Evolutionary conservation across 179 eudicot species (phyloP), one percentile per base, ranked within the genome.

Genomic region (Pouteria campechiana): DNA sequence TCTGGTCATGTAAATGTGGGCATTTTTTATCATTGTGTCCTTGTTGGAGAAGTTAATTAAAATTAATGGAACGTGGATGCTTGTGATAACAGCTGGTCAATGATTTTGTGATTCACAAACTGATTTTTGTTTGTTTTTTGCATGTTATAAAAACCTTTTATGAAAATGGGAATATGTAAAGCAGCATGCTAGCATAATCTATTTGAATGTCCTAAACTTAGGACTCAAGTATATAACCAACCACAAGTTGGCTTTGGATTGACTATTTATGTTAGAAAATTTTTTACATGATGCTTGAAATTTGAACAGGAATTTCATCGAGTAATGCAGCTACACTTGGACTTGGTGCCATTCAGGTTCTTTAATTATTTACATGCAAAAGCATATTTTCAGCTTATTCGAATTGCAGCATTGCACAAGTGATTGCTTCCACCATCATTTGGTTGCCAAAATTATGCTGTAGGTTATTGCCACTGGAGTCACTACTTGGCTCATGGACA

Each of bases 401-500:
- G 10, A 22, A 14, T 40, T 31, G 7, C 9, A 6, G 32, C 41
- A 15, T 14, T 52, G 11, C 21, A 31, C 5, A 8, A 23, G 32
- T 27, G 20, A 16, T 14, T 18, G 8, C n/a, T 20, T 19, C 3
- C 35, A 27, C 9, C 23, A 19, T 45, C 29, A 15, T 37, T 55
- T 7, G 11, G 41, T 47, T n/a, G n/a, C 39, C 20, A 15, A 15
- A 49, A 32, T 32, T 35, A 46, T 48, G 34, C 12, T 40, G 10
- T 60, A 89, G 97, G 97, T 89, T 17, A 5, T 76, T 53, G 97
- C 97, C 29, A 90, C 98, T 32, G 63, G 58, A 35, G 63, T 86
- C 20, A 51, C 96, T 22, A 75, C 83, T 48, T 90, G 87, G 90
- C 45, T 90, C 75, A 81, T 72, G 34, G 98, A 90, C 59, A 90